Evolutionary conservation across 441 rosid species (phyloP), one percentile per base, ranked within the genome.

Genomic region (Pelargonium citronellum): DNA sequence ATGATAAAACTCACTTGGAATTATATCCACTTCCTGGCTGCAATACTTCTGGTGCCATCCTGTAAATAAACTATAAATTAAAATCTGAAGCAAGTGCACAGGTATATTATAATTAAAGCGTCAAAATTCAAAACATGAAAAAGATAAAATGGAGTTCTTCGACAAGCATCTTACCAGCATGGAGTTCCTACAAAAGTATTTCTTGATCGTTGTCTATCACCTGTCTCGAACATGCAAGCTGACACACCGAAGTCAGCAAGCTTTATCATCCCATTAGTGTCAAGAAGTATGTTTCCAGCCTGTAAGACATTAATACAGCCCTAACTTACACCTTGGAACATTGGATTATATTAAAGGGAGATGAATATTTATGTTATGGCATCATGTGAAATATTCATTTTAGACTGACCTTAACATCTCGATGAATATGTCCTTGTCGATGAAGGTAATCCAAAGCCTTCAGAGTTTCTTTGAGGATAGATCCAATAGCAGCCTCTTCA

Each of bases 41-140:
- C 81, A 95, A 80, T 47, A 95, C 99, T 84, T 95, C 99, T 0
- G 97, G 98, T 51, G 98, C 98, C 97, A 92, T 95, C 99, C 99
- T 95, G 85, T 68, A 80, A 79, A 75, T 69, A 43, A 75, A 77
- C 66, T 57, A 73, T 69, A 55, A 68, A 67, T 70, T 53, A n/a
- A 62, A 68, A 55, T 30, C 47, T 66, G 64, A 39, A 41, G 49
- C 13, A 65, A 30, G 24, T 1, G 62, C 43, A 74, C 43, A 58
- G 55, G 4, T 1, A 62, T 0, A 47, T 17, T 68, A 24, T 1
- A 30, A 17, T 37, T n/a, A 37, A n/a, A 37, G 49, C 6, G 15
- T 65, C 22, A 19, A 51, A 55, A 19, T 16, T 65, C 22, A 19
- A 51, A 55, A 19, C 17, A 27, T 2, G 6, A 39, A 22, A 30